A percentile compares a stretch with the other conserved stretches of the same genome.
Conservation (phyloP, 1,284 basidiomycete genomes). For the Tilletia caries region DNA sequence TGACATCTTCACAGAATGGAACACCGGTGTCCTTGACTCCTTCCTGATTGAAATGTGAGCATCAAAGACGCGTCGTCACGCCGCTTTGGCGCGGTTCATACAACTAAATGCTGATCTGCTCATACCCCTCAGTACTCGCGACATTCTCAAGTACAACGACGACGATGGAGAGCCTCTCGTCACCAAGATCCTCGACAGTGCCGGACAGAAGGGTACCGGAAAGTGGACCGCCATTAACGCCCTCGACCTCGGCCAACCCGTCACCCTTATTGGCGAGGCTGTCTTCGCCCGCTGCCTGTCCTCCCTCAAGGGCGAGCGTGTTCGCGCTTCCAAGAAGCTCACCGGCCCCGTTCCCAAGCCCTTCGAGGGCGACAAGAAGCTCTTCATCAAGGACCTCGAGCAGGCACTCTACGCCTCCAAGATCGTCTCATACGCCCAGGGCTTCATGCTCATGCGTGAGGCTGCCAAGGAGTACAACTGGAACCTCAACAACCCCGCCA, state of each 20-base stretch:
- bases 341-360: slow-evolving; percentile 82
- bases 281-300: slow-evolving; percentile 99
- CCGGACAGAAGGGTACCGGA: slow-evolving; percentile 98
- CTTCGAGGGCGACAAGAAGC: slow-evolving; percentile 96
- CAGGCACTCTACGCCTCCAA: slow-evolving; percentile 99
- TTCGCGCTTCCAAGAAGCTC: slow-evolving; percentile 84
- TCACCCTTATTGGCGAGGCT: slow-evolving; percentile 98
- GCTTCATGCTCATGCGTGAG: slow-evolving; percentile 99
- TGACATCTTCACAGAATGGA: slow-evolving; percentile 66
- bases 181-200: slow-evolving; percentile 76
- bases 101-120: background rate
- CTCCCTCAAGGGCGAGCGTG: slow-evolving; percentile 94
- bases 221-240: slow-evolving; percentile 99
- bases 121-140: slow-evolving; percentile 26
- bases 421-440: slow-evolving; percentile 82
- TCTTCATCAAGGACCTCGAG: slow-evolving; percentile 98
- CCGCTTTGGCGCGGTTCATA: no score
- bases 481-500: slow-evolving; percentile 75
- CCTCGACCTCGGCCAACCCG: slow-evolving; percentile 81
- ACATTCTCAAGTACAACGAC: slow-evolving; percentile 66
- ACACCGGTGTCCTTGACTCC: slow-evolving; percentile 97
- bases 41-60: slow-evolving; percentile 88
- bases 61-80: background rate
- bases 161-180: slow-evolving; percentile 87
- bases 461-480: slow-evolving; percentile 85